These are phyloP conservation scores for Hibiscus mutabilis DNA, from an alignment of 345 rosid species.

Conservation along the genomic window DNA sequence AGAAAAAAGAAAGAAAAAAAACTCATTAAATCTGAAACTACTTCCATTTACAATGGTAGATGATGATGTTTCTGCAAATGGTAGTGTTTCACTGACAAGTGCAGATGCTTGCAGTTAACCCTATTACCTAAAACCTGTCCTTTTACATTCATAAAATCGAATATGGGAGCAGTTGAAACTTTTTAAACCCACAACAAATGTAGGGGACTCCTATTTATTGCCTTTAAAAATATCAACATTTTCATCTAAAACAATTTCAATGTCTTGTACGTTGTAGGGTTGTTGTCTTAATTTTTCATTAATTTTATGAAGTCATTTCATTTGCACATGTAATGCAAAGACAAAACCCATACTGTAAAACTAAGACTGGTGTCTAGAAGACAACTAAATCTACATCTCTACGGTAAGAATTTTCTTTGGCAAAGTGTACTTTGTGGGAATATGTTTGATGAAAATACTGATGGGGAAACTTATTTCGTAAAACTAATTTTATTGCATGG, in stretches of 20 bases:
- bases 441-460: neutral
- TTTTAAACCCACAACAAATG: neutral
- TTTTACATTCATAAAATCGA: neutral
- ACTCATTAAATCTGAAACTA: neutral
- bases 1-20: neutral
- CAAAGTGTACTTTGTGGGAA: neutral
- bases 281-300: neutral
- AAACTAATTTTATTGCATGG: too few species aligned
- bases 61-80: neutral
- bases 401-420: neutral
- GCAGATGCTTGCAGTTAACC: constrained; percentile 11
- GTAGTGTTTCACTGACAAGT: neutral
- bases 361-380: neutral
- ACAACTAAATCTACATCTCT: constrained; percentile 3
- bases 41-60: constrained; percentile 19
- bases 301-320: neutral
- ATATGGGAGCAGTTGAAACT: constrained; percentile 5
- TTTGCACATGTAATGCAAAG: neutral
- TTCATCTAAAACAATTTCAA: neutral
- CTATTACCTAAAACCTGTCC: constrained; percentile 6
- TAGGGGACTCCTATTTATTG: neutral
- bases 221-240: neutral
- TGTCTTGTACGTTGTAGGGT: neutral
- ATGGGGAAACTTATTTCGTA: neutral
- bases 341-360: neutral